Evolutionary conservation across 805 yeast species (phyloP), one percentile per base, ranked within the genome.

Genomic region (Saturnispora galanensis): DNA sequence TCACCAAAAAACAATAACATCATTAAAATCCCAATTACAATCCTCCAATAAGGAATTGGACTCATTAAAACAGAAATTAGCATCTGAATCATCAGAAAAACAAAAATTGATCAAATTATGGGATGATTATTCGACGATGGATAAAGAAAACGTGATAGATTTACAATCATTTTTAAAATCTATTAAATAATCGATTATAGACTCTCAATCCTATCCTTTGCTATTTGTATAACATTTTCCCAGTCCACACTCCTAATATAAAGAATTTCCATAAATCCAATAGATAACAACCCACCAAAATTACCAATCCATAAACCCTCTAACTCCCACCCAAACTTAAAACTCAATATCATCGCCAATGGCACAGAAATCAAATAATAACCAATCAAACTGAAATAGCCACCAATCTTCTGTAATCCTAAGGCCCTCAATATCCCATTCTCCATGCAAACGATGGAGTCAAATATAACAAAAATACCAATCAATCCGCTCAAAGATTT

Each of bases 271-370:
- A 66, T 53, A 2, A 69, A 38, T 0, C 77, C 83, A 40, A 81
- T 72, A 26, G 75, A 44, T 5, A 75, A 47, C 65, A 81, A 69
- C 1, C 88, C 94, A 38, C 72, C 56, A 8, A 83, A 88, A 50
- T 79, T n/a, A n/a, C 90, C 90, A 1, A 76, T 49, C 95, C 95
- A 85, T 40, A 85, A 61, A 0, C 95, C 95, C 9, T 65, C 58
- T 17, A 84, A 62, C 37, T 73, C 69, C 50, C 73, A 56, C 17
- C 68, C 68, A 12, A 63, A 61, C 8, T 60, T 55, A 52, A 76
- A 76, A 11, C 85, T 77, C n/a, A 84, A 63, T 13, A 72, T 52
- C 29, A 78, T 64, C 0, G 86, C 83, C 32, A 79, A 51, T 0
- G 94, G 94, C 35, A 84, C 66, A 1, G 86, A 89, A 49, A 82